phyloP scores from a whole-genome alignment of 805 yeast species.

The Metschnikowia baotianmanensis region DNA sequence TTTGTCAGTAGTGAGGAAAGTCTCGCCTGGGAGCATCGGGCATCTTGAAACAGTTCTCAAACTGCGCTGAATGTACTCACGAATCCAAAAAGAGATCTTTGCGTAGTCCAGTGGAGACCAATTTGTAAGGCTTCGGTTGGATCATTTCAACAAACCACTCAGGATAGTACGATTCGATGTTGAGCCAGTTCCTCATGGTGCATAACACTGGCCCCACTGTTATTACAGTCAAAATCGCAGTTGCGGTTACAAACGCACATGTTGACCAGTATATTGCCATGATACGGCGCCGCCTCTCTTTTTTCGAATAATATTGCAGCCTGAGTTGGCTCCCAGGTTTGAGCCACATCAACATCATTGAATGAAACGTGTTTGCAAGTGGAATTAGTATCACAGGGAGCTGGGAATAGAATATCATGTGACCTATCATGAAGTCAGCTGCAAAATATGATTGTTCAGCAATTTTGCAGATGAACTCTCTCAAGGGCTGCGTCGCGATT shows the following conservation, averaged over 20 bases:
- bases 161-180: constrained; percentile 28
- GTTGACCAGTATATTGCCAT: constrained; percentile 6
- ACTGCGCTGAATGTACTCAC: constrained; percentile 1
- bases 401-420: constrained; percentile 54
- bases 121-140: constrained; percentile 42
- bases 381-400: constrained; percentile 63
- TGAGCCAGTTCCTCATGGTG: constrained; percentile 9
- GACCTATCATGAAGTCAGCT: constrained; percentile 60
- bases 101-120: constrained; percentile 36
- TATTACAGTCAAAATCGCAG: constrained; percentile 5
- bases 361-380: constrained; percentile 63
- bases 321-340: constrained; percentile 53
- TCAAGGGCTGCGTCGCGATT: constrained; percentile 56
- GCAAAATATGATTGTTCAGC: constrained; percentile 69
- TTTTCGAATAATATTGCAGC: constrained; percentile 44
- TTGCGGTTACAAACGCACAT: constrained; percentile 2
- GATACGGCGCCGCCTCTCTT: constrained; percentile 28
- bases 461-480: constrained; percentile 63
- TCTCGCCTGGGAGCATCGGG: not conserved
- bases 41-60: constrained; percentile 3
- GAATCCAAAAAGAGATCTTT: constrained; percentile 14
- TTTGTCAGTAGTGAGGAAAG: constrained; percentile 1
- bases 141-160: constrained; percentile 27
- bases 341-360: constrained; percentile 66
- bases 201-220: constrained; percentile 10